phyloP scores from a whole-genome alignment of 352 stramenopile genomes.

The Phytophthora podocarpi region DNA sequence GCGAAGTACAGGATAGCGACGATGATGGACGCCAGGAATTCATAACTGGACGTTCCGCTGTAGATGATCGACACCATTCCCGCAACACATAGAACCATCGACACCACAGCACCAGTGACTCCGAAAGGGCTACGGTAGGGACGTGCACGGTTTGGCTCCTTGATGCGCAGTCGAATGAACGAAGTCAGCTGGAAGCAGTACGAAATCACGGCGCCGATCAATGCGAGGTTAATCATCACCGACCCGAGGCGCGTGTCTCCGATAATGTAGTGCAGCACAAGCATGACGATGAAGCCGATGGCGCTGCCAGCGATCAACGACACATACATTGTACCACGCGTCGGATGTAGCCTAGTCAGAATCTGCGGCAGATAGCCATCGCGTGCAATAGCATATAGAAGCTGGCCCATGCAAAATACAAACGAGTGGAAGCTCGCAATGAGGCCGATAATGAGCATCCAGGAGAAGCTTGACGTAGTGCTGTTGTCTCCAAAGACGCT shows the following conservation, averaged over 20 bases:
- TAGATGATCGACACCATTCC: conserved; percentile 74
- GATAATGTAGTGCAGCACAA: conserved; percentile 66
- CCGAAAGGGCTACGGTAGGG: conserved; percentile 67
- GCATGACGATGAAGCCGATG: conserved; percentile 45
- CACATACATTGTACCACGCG: conserved; percentile 54
- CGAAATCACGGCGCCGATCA: conserved; percentile 72
- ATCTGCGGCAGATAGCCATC: conserved; percentile 61
- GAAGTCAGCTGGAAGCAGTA: too few species aligned
- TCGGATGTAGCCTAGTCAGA: conserved; percentile 53
- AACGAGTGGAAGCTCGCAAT: conserved; percentile 79
- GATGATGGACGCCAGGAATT: conserved; percentile 67
- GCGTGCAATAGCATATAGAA: conserved; percentile 69
- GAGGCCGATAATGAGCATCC: conserved; percentile 66
- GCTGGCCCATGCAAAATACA: conserved; percentile 75
- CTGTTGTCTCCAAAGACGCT: conserved; percentile 74
- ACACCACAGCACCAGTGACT: conserved; percentile 48
- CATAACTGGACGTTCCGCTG: conserved; percentile 53
- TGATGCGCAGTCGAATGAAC: conserved; percentile 61
- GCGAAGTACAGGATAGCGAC: conserved; percentile 60
- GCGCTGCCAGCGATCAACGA: conserved; percentile 54
- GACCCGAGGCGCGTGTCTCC: conserved; percentile 61
- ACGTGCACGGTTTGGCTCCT: conserved; percentile 50
- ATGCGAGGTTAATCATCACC: conserved; percentile 72
- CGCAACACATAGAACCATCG: conserved; percentile 46
- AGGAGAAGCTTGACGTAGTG: conserved; percentile 69